phyloP scores from a whole-genome alignment of 768 basidiomycete species.

The Cubamyces lactineus region DNA sequence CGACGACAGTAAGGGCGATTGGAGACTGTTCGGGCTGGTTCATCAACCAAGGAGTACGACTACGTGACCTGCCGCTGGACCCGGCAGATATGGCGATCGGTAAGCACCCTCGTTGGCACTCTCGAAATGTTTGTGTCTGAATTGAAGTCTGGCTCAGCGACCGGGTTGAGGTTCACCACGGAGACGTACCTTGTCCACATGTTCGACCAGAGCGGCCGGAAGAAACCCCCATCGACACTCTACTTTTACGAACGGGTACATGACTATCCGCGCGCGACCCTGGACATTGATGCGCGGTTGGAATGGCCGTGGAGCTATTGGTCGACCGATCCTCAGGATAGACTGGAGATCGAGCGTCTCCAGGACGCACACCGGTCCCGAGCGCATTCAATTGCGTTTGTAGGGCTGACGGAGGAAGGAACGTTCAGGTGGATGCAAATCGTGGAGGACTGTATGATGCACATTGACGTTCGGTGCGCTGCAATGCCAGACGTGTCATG shows the following conservation, averaged over 20 bases:
- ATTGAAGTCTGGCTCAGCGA: background rate
- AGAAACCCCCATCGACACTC: background rate
- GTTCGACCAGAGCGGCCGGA: background rate
- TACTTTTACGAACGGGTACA: conserved; percentile 23
- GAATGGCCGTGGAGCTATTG: conserved; percentile 23
- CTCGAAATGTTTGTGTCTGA: too few species aligned
- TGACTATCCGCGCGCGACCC: conserved; percentile 4
- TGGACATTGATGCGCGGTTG: conserved; percentile 1
- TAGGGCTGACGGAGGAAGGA: background rate
- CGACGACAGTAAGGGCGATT: background rate
- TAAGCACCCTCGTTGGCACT: background rate
- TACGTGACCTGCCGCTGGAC: conserved; percentile 7
- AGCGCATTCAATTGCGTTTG: background rate
- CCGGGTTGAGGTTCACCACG: conserved; percentile 14
- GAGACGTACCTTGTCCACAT: background rate
- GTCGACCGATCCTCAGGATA: conserved; percentile 11
- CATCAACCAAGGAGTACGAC: background rate
- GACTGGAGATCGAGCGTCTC: background rate
- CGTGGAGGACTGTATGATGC: conserved; percentile 2
- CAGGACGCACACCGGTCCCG: conserved; percentile 11
- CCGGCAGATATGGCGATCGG: conserved; percentile 2
- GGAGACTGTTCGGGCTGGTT: conserved; percentile 6
- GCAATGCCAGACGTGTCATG: background rate
- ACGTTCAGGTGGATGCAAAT: conserved; percentile 13
- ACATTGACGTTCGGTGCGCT: conserved; percentile 17